Evolutionary conservation across 495 filamentous ascomycete genomes (phyloP), one percentile per base, ranked within the genome.

Genomic region (Saxophila tyrrhenica): DNA sequence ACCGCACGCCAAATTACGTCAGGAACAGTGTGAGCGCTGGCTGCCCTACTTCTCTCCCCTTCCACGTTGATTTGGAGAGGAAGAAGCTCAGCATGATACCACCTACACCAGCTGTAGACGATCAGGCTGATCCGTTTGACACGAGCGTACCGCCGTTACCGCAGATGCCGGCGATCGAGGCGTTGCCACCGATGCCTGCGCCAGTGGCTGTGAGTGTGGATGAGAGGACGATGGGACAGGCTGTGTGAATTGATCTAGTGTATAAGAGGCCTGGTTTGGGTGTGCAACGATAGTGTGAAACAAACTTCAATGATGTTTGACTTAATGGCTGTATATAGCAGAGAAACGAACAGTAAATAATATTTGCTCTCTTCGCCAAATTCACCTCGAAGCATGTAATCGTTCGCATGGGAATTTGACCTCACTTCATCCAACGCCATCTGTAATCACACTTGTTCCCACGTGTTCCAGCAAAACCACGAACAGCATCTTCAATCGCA

Each of bases 1-100:
- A 61, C 25, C 50, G 47, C 19, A 57, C 55, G 11, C 58, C 54
- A 1, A 61, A 57, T 23, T 57, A 57, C 35, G 46, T 61, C 16
- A 49, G 58, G 42, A 57, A 54, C 45, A 61, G 51, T 24, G 50
- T 57, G 21, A 61, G 51, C 38, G 25, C 29, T 21, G 58, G 54
- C 7, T 60, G 58, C 25, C 52, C 58, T 11, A 60, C 48, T 10
- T 25, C 24, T 24, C 43, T 57, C 50, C 48, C 56, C 19, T 19
- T 25, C 23, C n/a, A 24, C 11, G 32, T 50, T 13, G 13, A 23
- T 32, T 56, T 47, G 19, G 17, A 55, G 11, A 21, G 22, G n/a
- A 56, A 58, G 22, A 51, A 52, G 32, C 35, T 62, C 11, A 44
- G 22, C 39, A 25, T 35, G 7, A 56, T 62, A 32, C 56, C 59